Evolutionary conservation across 2,329 filamentous ascomycete species (phyloP).

Genomic region (Didymella exigua): DNA sequence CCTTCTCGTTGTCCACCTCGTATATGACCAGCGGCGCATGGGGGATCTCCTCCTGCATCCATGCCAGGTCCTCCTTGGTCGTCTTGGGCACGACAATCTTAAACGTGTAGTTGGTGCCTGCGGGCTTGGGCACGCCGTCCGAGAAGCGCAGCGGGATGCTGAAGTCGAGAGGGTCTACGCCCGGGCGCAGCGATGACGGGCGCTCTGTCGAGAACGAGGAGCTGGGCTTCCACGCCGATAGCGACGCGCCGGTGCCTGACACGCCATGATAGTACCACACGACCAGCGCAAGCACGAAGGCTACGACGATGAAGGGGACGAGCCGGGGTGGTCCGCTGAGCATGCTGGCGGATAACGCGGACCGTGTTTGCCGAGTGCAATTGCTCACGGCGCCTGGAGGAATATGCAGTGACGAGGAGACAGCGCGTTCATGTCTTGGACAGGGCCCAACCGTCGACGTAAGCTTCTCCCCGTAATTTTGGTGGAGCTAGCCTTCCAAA

Average conservation of each 20-base stretch:
- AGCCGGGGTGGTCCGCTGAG: slow-evolving; percentile 45
- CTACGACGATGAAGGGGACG: slow-evolving; percentile 35
- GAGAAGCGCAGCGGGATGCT: slow-evolving; percentile 42
- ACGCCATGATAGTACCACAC: slow-evolving; percentile 40
- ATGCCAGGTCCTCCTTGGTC: slow-evolving; percentile 45
- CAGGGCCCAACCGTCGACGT: neutral
- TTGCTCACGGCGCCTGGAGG: slow-evolving; percentile 16
- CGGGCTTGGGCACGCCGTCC: slow-evolving; percentile 39
- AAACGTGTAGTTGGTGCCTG: slow-evolving; percentile 45
- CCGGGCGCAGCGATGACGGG: slow-evolving; percentile 21
- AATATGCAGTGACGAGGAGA: neutral
- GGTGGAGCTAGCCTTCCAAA: slow-evolving; percentile 6
- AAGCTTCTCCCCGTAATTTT: slow-evolving; percentile 7
- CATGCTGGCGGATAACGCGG: slow-evolving; percentile 33
- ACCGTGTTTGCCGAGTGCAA: slow-evolving; percentile 11
- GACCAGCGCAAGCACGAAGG: slow-evolving; percentile 33
- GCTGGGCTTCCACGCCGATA: slow-evolving; percentile 23
- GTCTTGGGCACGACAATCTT: slow-evolving; percentile 47
- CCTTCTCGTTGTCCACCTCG: slow-evolving; percentile 57
- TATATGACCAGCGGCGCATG: slow-evolving; percentile 54
- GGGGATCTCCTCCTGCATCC: slow-evolving; percentile 45
- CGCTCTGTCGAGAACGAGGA: slow-evolving; percentile 8
- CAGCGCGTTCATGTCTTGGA: slow-evolving; percentile 5
- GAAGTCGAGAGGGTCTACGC: slow-evolving; percentile 44
- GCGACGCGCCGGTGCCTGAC: slow-evolving; percentile 14